Percentiles rank a stretch among this genome's conserved stretches.
These are phyloP conservation scores for Candida michaelii DNA, from an alignment of 805 yeast genomes.

Conservation along the genomic window DNA sequence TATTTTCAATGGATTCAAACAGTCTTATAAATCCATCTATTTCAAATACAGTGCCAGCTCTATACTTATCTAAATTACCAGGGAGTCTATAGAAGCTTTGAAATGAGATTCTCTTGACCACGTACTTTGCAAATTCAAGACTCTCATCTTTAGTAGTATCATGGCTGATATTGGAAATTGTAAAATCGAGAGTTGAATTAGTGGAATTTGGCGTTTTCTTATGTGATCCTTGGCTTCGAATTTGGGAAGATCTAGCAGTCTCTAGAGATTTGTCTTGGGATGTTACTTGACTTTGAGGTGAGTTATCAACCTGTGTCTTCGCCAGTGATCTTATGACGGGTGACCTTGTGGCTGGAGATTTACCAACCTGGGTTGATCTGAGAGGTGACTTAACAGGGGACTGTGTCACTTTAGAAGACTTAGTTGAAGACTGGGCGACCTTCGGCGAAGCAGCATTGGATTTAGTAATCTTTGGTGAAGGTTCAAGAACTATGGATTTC, in stretches of 20 bases:
- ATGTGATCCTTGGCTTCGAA: background rate
- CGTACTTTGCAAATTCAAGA: background rate
- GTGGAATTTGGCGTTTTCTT: background rate
- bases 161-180: background rate
- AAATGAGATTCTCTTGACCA: slow-evolving; percentile 6
- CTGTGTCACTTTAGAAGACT: too few species aligned
- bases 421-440: background rate
- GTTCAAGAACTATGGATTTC: too few species aligned
- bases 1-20: slow-evolving; percentile 18
- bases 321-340: too few species aligned
- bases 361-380: too few species aligned
- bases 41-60: slow-evolving; percentile 17
- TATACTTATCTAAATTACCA: slow-evolving; percentile 13
- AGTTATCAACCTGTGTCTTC: background rate
- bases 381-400: too few species aligned
- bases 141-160: background rate
- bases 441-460: too few species aligned
- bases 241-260: background rate
- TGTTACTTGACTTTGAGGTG: too few species aligned
- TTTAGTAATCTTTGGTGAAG: too few species aligned
- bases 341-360: too few species aligned
- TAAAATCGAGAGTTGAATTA: background rate
- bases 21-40: slow-evolving; percentile 17
- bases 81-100: slow-evolving; percentile 10
- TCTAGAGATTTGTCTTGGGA: background rate